These are phyloP conservation scores for Daedaleopsis nitida DNA, from an alignment of 768 basidiomycete genomes.

Conservation along the genomic window DNA sequence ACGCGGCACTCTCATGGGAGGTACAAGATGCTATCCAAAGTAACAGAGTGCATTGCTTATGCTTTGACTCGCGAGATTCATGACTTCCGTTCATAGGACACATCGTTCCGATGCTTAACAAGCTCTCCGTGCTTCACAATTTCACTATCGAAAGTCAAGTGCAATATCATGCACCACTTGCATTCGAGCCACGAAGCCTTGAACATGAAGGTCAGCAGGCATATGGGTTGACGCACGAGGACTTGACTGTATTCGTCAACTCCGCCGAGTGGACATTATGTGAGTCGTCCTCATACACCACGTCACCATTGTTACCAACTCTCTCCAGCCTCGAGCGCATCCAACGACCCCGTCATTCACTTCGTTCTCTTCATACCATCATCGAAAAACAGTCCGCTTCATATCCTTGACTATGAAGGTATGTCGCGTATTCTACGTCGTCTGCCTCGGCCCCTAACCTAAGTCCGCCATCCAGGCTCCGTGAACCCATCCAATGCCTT, in stretches of 20 bases:
- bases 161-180: conserved; percentile 87
- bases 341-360: conserved; percentile 92
- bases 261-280: conserved; percentile 96
- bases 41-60: conserved; percentile 4
- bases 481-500: conserved; percentile 65
- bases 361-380: conserved; percentile 91
- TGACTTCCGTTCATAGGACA: conserved; percentile 49
- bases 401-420: conserved; percentile 55
- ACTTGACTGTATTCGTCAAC: conserved; percentile 92
- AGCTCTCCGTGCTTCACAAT: conserved; percentile 74
- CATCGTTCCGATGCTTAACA: conserved; percentile 63
- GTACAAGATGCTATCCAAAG: conserved; percentile 57
- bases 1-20: conserved; percentile 69
- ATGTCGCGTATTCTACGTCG: conserved; percentile 32
- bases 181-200: conserved; percentile 63
- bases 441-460: neutral
- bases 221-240: conserved; percentile 72
- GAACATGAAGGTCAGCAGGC: conserved; percentile 35
- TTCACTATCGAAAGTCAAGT: conserved; percentile 95
- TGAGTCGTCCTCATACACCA: conserved; percentile 34
- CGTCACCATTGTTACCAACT: neutral
- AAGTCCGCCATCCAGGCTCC: conserved; percentile 38
- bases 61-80: neutral
- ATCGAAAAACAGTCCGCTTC: conserved; percentile 63
- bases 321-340: conserved; percentile 79